phyloP scores from a whole-genome alignment of 208 protist genomes.

The Leishmania mexicana region DNA sequence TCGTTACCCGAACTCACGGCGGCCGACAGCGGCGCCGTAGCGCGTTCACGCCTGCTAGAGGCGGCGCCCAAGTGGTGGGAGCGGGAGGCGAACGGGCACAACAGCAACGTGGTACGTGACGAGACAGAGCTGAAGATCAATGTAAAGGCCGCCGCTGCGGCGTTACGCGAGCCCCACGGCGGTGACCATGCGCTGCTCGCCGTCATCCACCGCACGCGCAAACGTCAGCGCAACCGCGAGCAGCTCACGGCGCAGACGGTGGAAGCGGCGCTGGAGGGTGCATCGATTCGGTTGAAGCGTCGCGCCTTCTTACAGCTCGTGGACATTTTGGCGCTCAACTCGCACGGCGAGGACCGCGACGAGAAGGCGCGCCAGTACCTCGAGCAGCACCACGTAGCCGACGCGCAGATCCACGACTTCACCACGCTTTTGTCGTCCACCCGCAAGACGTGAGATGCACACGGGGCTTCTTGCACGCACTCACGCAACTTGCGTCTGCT shows the following conservation, averaged over 20 bases:
- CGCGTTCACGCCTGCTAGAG: conserved; percentile 8
- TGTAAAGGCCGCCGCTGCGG: conserved; percentile 16
- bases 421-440: not conserved
- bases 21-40: not conserved
- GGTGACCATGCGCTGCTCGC: conserved; percentile 23
- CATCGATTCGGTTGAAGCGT: conserved; percentile 10
- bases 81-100: not conserved
- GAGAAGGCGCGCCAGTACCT: conserved; percentile 11
- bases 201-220: conserved; percentile 21
- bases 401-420: conserved; percentile 8
- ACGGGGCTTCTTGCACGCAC: not conserved
- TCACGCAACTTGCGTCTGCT: not conserved
- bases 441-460: not conserved
- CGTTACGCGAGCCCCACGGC: conserved; percentile 2
- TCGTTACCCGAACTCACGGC: not conserved
- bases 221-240: conserved; percentile 10
- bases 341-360: not conserved
- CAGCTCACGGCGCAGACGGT: conserved; percentile 5
- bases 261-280: conserved; percentile 11
- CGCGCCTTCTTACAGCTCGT: conserved; percentile 16
- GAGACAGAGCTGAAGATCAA: conserved; percentile 17
- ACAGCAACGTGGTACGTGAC: not conserved
- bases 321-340: conserved; percentile 10
- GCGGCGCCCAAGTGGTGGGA: conserved; percentile 20
- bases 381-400: conserved; percentile 12